Evolutionary conservation across 768 basidiomycete genomes (phyloP).

Genomic region (Cyclocybe aegerita): DNA sequence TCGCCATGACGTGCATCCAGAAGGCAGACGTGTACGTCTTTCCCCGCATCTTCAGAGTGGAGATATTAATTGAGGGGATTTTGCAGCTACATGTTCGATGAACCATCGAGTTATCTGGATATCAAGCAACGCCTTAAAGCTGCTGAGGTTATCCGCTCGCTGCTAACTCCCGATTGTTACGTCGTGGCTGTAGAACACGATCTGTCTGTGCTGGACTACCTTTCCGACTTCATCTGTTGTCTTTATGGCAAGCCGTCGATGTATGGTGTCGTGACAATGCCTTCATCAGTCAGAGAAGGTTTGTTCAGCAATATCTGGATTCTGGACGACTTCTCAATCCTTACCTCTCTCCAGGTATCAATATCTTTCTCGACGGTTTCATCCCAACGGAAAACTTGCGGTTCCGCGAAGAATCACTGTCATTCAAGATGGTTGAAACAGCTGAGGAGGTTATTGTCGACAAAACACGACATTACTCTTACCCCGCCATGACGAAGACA

Average conservation of each 20-base stretch:
- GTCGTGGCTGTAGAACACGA: constrained; percentile 99
- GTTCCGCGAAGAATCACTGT: constrained; percentile 92
- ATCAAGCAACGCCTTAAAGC: constrained; percentile 94
- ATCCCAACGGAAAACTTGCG: constrained; percentile 98
- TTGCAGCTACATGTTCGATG: constrained; percentile 95
- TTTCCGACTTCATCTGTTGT: constrained; percentile 98
- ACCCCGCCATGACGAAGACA: constrained; percentile 97
- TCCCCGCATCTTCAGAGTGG: background rate
- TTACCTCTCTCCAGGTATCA: constrained; percentile 67
- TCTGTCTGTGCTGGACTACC: constrained; percentile 95
- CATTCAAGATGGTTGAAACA: constrained; percentile 97
- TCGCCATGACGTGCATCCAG: constrained; percentile 96
- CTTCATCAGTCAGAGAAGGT: constrained; percentile 97
- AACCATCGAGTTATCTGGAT: constrained; percentile 97
- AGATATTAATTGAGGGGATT: constrained; percentile 1
- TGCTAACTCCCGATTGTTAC: constrained; percentile 83
- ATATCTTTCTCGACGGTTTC: constrained; percentile 98
- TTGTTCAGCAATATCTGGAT: constrained; percentile 12
- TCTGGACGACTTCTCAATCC: constrained; percentile 3
- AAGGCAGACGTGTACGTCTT: constrained; percentile 85
- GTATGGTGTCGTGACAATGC: constrained; percentile 99
- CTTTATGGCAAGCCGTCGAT: constrained; percentile 96
- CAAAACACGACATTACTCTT: constrained; percentile 87
- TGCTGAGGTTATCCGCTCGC: constrained; percentile 89
- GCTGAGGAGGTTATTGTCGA: constrained; percentile 87